phyloP scores from a whole-genome alignment of 257 asterid species.

The Solanum ahanhuiri region DNA sequence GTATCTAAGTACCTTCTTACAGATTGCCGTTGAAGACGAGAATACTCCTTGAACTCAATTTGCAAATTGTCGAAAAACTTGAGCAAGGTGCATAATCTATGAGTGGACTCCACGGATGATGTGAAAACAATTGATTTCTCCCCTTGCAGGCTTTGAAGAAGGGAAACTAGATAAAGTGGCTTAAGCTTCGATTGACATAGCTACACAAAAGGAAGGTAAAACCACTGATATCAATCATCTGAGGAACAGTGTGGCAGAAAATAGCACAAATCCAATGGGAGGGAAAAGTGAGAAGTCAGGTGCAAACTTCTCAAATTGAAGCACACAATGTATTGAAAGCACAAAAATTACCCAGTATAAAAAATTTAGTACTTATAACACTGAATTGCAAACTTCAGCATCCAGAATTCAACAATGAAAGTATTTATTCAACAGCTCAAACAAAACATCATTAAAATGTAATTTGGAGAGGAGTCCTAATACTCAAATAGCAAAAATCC shows the following conservation, averaged over 20 bases:
- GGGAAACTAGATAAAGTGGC: conserved; percentile 78
- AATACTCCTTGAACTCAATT: conserved; percentile 67
- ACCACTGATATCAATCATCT: background rate
- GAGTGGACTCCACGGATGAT: conserved; percentile 79
- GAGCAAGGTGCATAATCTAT: conserved; percentile 59
- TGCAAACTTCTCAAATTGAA: background rate
- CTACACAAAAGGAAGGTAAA: conserved; percentile 30
- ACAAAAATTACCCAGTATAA: background rate
- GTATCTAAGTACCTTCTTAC: conserved; percentile 53
- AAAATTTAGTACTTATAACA: background rate
- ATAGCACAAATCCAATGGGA: background rate
- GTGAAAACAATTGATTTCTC: conserved; percentile 89
- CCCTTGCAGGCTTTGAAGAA: conserved; percentile 53
- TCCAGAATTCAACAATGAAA: background rate
- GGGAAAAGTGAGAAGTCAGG: background rate
- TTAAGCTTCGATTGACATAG: conserved; percentile 65
- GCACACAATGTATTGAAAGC: background rate
- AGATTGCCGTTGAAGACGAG: conserved; percentile 77
- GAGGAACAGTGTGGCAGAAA: background rate
- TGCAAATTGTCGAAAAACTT: conserved; percentile 49
- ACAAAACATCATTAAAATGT: background rate
- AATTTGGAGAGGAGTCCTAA: background rate
- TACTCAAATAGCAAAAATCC: background rate
- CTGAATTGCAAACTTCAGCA: background rate
- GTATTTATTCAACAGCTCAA: background rate